Conservation (phyloP, 768 basidiomycete genomes). For the Pisolithus tinctorius region DNA sequence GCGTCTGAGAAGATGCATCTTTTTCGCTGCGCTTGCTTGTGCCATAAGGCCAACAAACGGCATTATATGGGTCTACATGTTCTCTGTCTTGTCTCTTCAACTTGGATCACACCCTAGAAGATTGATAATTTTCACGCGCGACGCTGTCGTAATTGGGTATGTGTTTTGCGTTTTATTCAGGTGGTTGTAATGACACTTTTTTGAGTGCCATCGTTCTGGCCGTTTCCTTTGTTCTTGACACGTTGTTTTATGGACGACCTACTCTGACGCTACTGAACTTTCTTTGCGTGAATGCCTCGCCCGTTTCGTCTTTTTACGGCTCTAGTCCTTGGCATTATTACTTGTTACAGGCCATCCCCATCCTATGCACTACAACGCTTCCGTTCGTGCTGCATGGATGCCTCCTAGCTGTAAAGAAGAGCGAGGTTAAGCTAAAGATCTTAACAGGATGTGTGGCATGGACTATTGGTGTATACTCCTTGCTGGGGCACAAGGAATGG, state of each 20-base stretch:
- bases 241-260: conserved; percentile 56
- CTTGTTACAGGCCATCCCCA: conserved; percentile 75
- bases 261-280: conserved; percentile 82
- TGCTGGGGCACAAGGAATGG: conserved; percentile 95
- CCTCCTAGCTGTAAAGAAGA: conserved; percentile 28
- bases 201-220: conserved; percentile 16
- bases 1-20: conserved; percentile 30
- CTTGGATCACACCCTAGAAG: conserved; percentile 32
- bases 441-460: conserved; percentile 51
- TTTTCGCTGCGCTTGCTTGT: conserved; percentile 71
- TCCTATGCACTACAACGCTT: conserved; percentile 65
- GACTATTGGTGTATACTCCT: conserved; percentile 66
- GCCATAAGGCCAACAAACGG: conserved; percentile 84
- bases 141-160: conserved; percentile 42
- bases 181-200: conserved; percentile 5
- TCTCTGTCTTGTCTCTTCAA: conserved; percentile 50
- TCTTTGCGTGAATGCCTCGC: conserved; percentile 71
- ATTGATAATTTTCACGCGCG: conserved; percentile 29
- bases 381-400: conserved; percentile 68
- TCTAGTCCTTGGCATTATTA: conserved; percentile 85
- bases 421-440: conserved; percentile 26
- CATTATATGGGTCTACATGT: conserved; percentile 77
- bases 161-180: neutral
- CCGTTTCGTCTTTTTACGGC: conserved; percentile 91
- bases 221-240: conserved; percentile 49